Evolutionary conservation across 2,329 filamentous ascomycete genomes (phyloP).

Genomic region (Capronia americana): DNA sequence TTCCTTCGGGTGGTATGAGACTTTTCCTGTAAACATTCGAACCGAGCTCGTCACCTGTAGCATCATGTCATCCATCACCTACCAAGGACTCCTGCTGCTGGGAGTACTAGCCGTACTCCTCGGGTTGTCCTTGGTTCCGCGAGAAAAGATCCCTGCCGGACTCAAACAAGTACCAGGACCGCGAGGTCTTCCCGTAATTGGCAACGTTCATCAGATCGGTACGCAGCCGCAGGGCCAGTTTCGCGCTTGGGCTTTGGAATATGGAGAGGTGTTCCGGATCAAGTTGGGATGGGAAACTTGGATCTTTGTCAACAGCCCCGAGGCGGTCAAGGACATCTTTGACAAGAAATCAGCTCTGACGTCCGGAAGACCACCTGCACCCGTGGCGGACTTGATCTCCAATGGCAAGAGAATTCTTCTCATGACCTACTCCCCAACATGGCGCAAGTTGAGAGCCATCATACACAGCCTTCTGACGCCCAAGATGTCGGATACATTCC

Average conservation of each 20-base stretch:
- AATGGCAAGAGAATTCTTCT: constrained; percentile 51
- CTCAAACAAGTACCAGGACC: neutral
- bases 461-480: constrained; percentile 49
- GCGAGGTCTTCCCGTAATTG: neutral
- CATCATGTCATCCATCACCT: too few relatives aligned
- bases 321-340: constrained; percentile 54
- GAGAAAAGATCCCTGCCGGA: too few relatives aligned
- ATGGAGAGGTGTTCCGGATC: constrained; percentile 56
- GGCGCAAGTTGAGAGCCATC: constrained; percentile 50
- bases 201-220: neutral
- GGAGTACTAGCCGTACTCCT: too few relatives aligned
- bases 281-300: constrained; percentile 55
- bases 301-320: constrained; percentile 54
- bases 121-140: too few relatives aligned
- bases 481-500: constrained; percentile 48
- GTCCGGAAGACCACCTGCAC: constrained; percentile 42
- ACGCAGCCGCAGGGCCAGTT: neutral
- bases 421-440: constrained; percentile 51
- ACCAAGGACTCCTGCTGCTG: too few relatives aligned
- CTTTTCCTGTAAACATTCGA: too few relatives aligned
- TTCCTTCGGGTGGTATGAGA: too few relatives aligned
- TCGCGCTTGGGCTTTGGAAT: constrained; percentile 48
- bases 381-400: constrained; percentile 50
- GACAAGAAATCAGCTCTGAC: constrained; percentile 44
- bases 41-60: too few relatives aligned